Evolutionary conservation across 768 basidiomycete genomes (phyloP), one percentile per base, ranked within the genome.

Genomic region (Pisolithus orientalis): DNA sequence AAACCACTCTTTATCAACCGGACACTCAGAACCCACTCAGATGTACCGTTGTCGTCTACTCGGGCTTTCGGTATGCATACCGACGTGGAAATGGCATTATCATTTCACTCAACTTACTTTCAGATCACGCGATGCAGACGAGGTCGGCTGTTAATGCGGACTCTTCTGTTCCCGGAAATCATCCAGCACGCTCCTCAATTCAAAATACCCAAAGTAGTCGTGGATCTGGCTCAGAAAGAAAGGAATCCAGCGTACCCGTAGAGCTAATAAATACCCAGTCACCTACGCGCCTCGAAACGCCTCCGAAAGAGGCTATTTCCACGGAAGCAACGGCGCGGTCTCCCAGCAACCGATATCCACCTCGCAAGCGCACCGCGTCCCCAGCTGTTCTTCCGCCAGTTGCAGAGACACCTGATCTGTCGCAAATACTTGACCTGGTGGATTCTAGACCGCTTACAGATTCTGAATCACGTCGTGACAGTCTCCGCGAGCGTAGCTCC

Each of bases 1-100:
- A 39, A 44, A 13, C 39, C 28, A 0, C 28, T 57, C 25, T 66
- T 65, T 43, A 5, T 65, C 37, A 54, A 57, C 28, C 59, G 63
- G 21, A 51, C 53, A 32, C 55, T 65, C 27, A 55, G 59, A 21
- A 59, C 56, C 11, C 65, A 65, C 2, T 56, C 59, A 47, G 57
- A 13, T 3, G 61, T 53, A 4, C 60, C 32, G 61, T 8, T 55
- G 57, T 13, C 50, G 27, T 1, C n/a, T 38, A 3, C 21, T 13
- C 3, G 9, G 11, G 17, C 14, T 27, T 13, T 32, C 16, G 31
- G 46, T 47, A 47, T 37, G 46, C 16, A n/a, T 31, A 2, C 14
- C 27, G 9, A n/a, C 24, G 7, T 29, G 8, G 45, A 47, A 10
- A 5, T 17, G 13, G 3, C 9, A 34, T n/a, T 17, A 24, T 34